Conservation (phyloP, 2,329 filamentous ascomycete species). For the Sclerotiophoma versabilis region DNA sequence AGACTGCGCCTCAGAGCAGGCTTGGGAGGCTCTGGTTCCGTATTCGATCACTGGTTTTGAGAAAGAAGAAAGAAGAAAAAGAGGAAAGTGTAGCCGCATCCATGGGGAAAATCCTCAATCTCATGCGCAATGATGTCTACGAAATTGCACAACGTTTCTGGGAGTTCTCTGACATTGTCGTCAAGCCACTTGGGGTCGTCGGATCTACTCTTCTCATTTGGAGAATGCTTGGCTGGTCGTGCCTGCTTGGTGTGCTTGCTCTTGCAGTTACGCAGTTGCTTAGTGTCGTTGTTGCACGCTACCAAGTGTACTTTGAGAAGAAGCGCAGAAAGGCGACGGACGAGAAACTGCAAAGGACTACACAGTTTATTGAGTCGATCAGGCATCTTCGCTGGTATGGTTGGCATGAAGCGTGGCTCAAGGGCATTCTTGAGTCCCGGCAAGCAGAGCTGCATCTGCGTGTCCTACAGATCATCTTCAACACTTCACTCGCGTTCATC, state of each 20-base stretch:
- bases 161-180: conserved; percentile 80
- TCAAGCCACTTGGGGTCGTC: conserved; percentile 77
- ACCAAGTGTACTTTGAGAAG: conserved; percentile 72
- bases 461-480: conserved; percentile 69
- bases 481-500: conserved; percentile 68
- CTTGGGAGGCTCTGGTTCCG: conserved; percentile 16
- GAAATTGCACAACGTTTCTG: conserved; percentile 85
- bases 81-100: conserved; percentile 68
- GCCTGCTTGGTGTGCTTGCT: conserved; percentile 74
- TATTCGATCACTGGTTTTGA: conserved; percentile 26
- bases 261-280: conserved; percentile 72
- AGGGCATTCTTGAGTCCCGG: conserved; percentile 71
- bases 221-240: conserved; percentile 80
- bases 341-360: conserved; percentile 77
- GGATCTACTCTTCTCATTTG: conserved; percentile 77
- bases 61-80: conserved; percentile 38
- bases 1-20: conserved; percentile 7
- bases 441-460: conserved; percentile 71
- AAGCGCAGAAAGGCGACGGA: conserved; percentile 78
- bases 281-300: conserved; percentile 72
- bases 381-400: conserved; percentile 82
- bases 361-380: conserved; percentile 86
- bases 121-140: conserved; percentile 83
- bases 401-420: conserved; percentile 80
- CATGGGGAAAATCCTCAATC: conserved; percentile 88